phyloP scores from a whole-genome alignment of 2,329 filamentous ascomycete species.

The Coniella lustricola region DNA sequence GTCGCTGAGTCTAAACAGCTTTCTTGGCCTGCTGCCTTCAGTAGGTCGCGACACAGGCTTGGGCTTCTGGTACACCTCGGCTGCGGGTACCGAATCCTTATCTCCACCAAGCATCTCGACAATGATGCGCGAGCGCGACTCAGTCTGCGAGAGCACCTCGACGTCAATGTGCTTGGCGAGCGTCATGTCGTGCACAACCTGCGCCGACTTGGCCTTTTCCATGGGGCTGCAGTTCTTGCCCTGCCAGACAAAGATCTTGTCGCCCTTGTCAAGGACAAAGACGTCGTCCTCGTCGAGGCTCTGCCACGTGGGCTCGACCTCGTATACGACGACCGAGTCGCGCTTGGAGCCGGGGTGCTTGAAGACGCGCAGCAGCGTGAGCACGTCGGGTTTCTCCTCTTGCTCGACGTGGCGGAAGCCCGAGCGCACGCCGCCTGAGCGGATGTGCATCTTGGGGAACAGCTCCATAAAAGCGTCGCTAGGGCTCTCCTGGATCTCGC shows the following conservation, averaged over 20 bases:
- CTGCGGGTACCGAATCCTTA: conserved; percentile 36
- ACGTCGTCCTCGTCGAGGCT: conserved; percentile 61
- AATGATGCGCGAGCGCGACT: conserved; percentile 47
- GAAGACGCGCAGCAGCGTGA: conserved; percentile 55
- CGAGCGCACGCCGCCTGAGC: conserved; percentile 52
- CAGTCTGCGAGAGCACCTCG: conserved; percentile 56
- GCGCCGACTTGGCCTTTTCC: conserved; percentile 62
- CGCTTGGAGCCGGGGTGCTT: conserved; percentile 45
- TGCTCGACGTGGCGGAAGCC: conserved; percentile 58
- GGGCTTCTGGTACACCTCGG: conserved; percentile 31
- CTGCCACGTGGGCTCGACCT: conserved; percentile 54
- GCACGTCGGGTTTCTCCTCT: conserved; percentile 31
- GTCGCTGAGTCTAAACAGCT: conserved; percentile 58
- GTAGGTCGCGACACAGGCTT: conserved; percentile 32
- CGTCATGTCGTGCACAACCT: conserved; percentile 59
- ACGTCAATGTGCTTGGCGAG: conserved; percentile 57
- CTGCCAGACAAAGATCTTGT: conserved; percentile 66
- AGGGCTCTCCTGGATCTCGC: conserved; percentile 53
- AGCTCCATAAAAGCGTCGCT: conserved; percentile 54
- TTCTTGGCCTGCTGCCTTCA: conserved; percentile 26
- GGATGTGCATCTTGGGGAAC: conserved; percentile 54
- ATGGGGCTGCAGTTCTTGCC: conserved; percentile 57
- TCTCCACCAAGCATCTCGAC: conserved; percentile 49
- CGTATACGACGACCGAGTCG: conserved; percentile 51
- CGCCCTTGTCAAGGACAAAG: conserved; percentile 54